These are phyloP conservation scores for Leccinum huronense DNA, from an alignment of 1,284 basidiomycete genomes.

Conservation along the genomic window DNA sequence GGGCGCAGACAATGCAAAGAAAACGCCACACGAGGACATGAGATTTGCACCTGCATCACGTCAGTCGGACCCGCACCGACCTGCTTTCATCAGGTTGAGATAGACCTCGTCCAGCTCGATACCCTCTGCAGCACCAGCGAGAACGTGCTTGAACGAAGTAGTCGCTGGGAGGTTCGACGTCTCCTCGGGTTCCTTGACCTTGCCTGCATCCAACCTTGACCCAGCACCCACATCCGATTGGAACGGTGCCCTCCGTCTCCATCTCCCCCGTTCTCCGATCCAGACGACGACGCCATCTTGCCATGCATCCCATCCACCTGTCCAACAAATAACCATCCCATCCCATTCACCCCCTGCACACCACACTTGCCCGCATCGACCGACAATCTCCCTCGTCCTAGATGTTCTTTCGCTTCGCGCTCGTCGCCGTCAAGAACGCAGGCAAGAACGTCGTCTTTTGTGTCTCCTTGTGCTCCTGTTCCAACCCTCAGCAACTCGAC, in stretches of 20 bases:
- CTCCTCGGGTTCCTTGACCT: slow-evolving; percentile 87
- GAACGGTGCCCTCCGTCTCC: too few species aligned
- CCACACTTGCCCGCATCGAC: slow-evolving; percentile 9
- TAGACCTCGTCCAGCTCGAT: slow-evolving; percentile 81
- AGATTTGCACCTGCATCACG: slow-evolving; percentile 81
- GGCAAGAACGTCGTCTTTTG: slow-evolving; percentile 19
- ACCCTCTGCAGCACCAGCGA: slow-evolving; percentile 94
- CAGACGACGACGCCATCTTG: too few species aligned
- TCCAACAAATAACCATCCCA: not conserved
- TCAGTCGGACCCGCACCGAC: slow-evolving; percentile 12
- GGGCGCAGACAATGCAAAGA: slow-evolving; percentile 91
- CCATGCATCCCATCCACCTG: slow-evolving; percentile 9
- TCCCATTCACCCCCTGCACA: too few species aligned
- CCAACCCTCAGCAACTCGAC: not conserved
- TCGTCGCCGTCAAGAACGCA: slow-evolving; percentile 2
- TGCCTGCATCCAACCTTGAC: too few species aligned
- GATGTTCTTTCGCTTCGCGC: slow-evolving; percentile 29
- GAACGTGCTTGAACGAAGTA: slow-evolving; percentile 99
- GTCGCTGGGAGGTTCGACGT: slow-evolving; percentile 89
- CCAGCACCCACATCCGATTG: too few species aligned
- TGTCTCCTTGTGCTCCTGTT: too few species aligned
- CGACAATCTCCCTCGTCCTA: slow-evolving; percentile 31
- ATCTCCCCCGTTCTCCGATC: too few species aligned
- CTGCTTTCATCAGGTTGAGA: slow-evolving; percentile 9
- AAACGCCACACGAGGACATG: slow-evolving; percentile 99